Evolutionary conservation across 176 grass and related monocot genomes (phyloP), one percentile per base, ranked within the genome.

Genomic region (Phyllostachys edulis): DNA sequence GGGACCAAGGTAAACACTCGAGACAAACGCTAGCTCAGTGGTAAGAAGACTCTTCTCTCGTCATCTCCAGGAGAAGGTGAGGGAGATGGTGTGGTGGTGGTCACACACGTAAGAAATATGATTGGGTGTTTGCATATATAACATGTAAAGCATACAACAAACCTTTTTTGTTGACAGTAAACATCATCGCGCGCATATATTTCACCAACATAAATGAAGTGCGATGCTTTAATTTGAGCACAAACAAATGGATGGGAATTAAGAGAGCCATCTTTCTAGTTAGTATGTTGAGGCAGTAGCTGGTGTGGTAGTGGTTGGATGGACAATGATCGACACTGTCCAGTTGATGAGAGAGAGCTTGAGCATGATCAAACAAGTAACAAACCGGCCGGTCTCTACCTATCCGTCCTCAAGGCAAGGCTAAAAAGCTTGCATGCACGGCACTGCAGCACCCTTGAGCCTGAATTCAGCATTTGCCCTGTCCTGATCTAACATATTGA

Each of bases 241-340:
- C 18, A 21, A 56, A 21, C 52, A 7, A 56, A 56, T 21, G 52
- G 52, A 56, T 56, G 2, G 52, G 52, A 56, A 56, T 21, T 56
- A 56, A 56, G 21, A 56, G 54, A 9, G 2, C 54, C 18, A 3
- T 56, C 21, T 56, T 56, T 21, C 52, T 40, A 7, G 16, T 6
- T 5, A 2, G 16, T 18, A 9, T 13, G 21, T 59, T 76, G 24
- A 41, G 51, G 12, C 20, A 46, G 16, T 17, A 38, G 60, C 17
- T 65, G 26, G 60, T 45, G 7, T n/a, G 41, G 77, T 79, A 66
- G 77, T 49, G 76, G 76, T 65, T 79, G 77, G 76, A 49, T 34
- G 1, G 61, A 32, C 26, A 79, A 24, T 66, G 26, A 79, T 61
- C 13, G 4, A 9, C 9, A 56, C 18, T 27, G 41, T 10, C 38